A percentile compares a stretch with the other conserved stretches of the same genome.
These are phyloP conservation scores for Dalbergia cultrata DNA, from an alignment of 306 rosid genomes.

Conservation along the genomic window DNA sequence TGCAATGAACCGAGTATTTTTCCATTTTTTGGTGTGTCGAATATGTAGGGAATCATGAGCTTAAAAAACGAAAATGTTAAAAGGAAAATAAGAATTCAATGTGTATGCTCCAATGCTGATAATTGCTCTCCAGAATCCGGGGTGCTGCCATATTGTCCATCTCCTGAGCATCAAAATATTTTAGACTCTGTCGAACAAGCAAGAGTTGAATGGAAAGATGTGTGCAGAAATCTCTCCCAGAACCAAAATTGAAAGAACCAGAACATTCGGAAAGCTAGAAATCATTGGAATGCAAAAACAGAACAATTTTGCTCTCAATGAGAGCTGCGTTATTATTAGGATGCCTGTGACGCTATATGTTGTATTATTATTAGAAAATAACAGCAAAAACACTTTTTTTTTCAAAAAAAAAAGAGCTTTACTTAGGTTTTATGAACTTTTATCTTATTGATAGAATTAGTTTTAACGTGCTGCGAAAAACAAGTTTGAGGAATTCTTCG, in stretches of 20 bases:
- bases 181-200: not conserved
- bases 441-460: no score
- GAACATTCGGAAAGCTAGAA: not conserved
- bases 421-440: no score
- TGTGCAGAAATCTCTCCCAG: slow-evolving; percentile 4
- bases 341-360: not conserved
- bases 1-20: slow-evolving; percentile 4
- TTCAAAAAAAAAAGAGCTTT: no score
- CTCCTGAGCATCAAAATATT: slow-evolving; percentile 29
- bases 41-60: not conserved
- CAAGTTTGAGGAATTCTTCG: not conserved
- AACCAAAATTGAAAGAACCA: not conserved
- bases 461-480: not conserved
- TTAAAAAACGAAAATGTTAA: not conserved
- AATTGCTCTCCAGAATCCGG: slow-evolving; percentile 20
- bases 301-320: slow-evolving; percentile 7
- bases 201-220: not conserved
- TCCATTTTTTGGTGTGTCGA: not conserved
- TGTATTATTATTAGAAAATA: not conserved
- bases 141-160: not conserved
- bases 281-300: slow-evolving; percentile 21
- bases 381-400: not conserved
- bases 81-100: not conserved
- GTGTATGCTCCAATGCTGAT: not conserved
- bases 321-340: not conserved